These are phyloP conservation scores for Metarhizium album DNA, from an alignment of 2,329 filamentous ascomycete species.

Conservation along the genomic window DNA sequence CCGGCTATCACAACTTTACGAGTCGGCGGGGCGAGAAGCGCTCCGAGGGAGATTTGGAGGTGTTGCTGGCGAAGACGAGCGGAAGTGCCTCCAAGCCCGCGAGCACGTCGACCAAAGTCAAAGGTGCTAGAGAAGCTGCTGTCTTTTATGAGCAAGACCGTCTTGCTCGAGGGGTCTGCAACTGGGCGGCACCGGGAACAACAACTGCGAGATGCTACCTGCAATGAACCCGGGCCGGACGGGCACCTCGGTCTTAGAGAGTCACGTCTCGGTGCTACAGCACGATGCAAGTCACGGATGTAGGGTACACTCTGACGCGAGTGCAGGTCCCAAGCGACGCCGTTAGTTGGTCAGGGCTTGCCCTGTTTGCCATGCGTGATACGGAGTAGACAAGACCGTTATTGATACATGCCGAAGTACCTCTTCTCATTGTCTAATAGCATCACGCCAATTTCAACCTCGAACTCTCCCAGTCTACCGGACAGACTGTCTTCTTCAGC, in stretches of 20 bases:
- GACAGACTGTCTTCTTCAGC: slow-evolving; percentile 23
- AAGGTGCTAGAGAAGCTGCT: slow-evolving; percentile 23
- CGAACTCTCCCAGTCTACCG: slow-evolving; percentile 16
- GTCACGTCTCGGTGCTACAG: slow-evolving; percentile 19
- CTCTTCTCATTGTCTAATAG: slow-evolving; percentile 27
- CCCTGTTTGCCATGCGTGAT: background rate
- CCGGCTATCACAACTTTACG: slow-evolving; percentile 24
- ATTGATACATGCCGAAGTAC: slow-evolving; percentile 12
- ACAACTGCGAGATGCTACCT: background rate
- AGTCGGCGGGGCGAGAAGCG: slow-evolving; percentile 16
- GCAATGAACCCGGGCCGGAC: background rate
- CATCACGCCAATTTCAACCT: slow-evolving; percentile 25
- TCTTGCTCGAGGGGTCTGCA: slow-evolving; percentile 2
- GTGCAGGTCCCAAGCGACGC: slow-evolving; percentile 28
- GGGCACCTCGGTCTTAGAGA: slow-evolving; percentile 14
- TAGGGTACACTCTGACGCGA: slow-evolving; percentile 24
- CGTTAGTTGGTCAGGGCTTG: slow-evolving; percentile 14
- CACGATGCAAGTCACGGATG: slow-evolving; percentile 27
- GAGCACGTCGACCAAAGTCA: slow-evolving; percentile 26
- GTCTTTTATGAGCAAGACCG: slow-evolving; percentile 17
- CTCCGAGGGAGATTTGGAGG: slow-evolving; percentile 18
- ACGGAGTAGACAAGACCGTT: no score
- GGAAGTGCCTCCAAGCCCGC: slow-evolving; percentile 25
- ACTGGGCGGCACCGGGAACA: no score
- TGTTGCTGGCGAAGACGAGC: slow-evolving; percentile 23